Conservation (phyloP, 1,284 basidiomycete species). For the Rhodotorula mucilaginosa region DNA sequence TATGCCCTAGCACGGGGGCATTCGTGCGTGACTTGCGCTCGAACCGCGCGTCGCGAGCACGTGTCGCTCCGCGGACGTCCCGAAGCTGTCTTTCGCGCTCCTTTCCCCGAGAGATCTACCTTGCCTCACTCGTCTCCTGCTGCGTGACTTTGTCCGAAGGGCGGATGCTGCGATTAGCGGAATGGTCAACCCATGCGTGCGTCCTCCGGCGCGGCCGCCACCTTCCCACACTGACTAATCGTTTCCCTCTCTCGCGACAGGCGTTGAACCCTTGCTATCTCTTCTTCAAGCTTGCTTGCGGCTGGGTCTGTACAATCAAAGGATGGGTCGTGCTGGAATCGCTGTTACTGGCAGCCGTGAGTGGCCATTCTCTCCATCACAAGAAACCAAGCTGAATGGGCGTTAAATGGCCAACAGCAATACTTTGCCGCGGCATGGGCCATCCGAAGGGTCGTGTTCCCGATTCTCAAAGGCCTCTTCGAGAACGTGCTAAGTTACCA, state of each 20-base stretch:
- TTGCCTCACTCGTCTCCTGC: too few relatives aligned
- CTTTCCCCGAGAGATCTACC: too few relatives aligned
- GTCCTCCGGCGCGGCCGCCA: neutral
- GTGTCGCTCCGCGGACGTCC: neutral
- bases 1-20: too few relatives aligned
- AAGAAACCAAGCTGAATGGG: too few relatives aligned
- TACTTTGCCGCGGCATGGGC: conserved; percentile 8
- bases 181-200: conserved; percentile 2
- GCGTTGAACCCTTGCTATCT: neutral
- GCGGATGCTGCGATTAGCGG: neutral
- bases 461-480: conserved; percentile 3
- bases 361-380: neutral
- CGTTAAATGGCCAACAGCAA: neutral
- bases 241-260: neutral
- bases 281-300: neutral
- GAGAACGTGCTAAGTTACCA: conserved; percentile 11
- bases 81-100: neutral
- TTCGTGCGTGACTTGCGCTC: too few relatives aligned
- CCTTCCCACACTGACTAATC: neutral
- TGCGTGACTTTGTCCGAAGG: too few relatives aligned
- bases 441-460: conserved; percentile 13
- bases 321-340: conserved; percentile 14
- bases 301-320: conserved; percentile 9
- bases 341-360: neutral
- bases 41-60: too few relatives aligned